Percentiles rank a stretch among this genome's conserved stretches.
Conservation (phyloP, 768 basidiomycete genomes). For the Pulveroboletus sp. region DNA sequence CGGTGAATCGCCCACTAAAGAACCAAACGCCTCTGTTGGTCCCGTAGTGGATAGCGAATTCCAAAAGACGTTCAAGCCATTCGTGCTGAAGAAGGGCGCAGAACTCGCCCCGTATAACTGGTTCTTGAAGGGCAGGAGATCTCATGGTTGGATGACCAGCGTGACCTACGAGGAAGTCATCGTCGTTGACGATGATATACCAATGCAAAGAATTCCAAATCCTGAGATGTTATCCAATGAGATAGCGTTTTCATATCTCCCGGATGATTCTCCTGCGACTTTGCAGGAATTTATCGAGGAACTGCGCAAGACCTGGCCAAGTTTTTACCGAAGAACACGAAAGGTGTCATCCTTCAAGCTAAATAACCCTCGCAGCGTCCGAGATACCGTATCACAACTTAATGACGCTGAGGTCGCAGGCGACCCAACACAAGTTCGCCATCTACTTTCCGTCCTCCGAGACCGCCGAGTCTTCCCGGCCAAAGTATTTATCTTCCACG, state of each 20-base stretch:
- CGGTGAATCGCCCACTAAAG: conserved; percentile 23
- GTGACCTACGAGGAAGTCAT: conserved; percentile 47
- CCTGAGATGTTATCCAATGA: conserved; percentile 7
- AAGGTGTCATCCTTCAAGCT: conserved; percentile 26
- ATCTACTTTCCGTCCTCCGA: conserved; percentile 57
- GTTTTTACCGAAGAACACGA: conserved; percentile 21
- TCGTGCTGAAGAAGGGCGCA: conserved; percentile 72
- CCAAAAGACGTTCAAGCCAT: conserved; percentile 73
- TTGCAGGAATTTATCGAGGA: conserved; percentile 17
- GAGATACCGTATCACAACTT: conserved; percentile 57
- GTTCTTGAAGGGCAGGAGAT: conserved; percentile 44
- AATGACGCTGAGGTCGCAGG: conserved; percentile 77
- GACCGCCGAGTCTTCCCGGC: conserved; percentile 63
- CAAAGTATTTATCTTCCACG: conserved; percentile 81
- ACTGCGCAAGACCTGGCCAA: conserved; percentile 29
- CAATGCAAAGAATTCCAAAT: conserved; percentile 8
- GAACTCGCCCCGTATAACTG: conserved; percentile 71
- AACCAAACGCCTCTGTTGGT: conserved; percentile 23
- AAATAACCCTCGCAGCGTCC: conserved; percentile 36
- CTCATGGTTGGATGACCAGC: conserved; percentile 19
- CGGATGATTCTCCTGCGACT: background rate
- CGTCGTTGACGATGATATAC: conserved; percentile 47
- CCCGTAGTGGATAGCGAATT: conserved; percentile 60
- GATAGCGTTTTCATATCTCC: background rate
- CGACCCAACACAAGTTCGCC: conserved; percentile 65